Evolutionary conservation across 306 rosid species (phyloP).

Genomic region (Lathyrus oleraceus): DNA sequence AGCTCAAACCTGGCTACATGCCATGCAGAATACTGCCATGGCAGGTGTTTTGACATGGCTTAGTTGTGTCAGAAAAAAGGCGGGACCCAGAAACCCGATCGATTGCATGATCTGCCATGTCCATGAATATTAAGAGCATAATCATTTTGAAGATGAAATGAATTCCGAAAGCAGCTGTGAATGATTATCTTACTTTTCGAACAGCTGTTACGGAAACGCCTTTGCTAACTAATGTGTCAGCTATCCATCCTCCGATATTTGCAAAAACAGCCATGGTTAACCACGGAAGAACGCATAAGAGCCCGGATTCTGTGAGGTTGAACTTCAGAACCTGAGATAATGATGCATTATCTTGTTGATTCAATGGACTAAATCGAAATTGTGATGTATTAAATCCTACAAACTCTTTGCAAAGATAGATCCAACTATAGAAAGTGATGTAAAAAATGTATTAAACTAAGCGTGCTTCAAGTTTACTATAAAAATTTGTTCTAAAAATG

Average conservation of each 20-base stretch:
- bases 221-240: slow-evolving; percentile 87
- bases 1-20: slow-evolving; percentile 88
- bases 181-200: slow-evolving; percentile 71
- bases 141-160: background rate
- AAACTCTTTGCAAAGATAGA: slow-evolving; percentile 9
- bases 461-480: background rate
- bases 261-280: slow-evolving; percentile 96
- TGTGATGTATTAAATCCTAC: background rate
- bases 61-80: slow-evolving; percentile 83
- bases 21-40: slow-evolving; percentile 89
- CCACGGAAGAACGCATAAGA: slow-evolving; percentile 91
- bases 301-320: slow-evolving; percentile 96
- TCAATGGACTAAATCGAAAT: background rate
- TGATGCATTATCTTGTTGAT: slow-evolving; percentile 32
- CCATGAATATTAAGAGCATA: background rate
- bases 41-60: slow-evolving; percentile 76
- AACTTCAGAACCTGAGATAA: slow-evolving; percentile 86
- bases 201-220: slow-evolving; percentile 84
- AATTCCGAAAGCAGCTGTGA: background rate
- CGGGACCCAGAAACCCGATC: slow-evolving; percentile 87
- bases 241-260: slow-evolving; percentile 97
- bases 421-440: slow-evolving; percentile 7
- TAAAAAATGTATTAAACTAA: background rate
- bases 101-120: slow-evolving; percentile 87
- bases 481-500: background rate